phyloP scores from a whole-genome alignment of 2,329 filamentous ascomycete genomes.

The Sodiomyces alkalinus region DNA sequence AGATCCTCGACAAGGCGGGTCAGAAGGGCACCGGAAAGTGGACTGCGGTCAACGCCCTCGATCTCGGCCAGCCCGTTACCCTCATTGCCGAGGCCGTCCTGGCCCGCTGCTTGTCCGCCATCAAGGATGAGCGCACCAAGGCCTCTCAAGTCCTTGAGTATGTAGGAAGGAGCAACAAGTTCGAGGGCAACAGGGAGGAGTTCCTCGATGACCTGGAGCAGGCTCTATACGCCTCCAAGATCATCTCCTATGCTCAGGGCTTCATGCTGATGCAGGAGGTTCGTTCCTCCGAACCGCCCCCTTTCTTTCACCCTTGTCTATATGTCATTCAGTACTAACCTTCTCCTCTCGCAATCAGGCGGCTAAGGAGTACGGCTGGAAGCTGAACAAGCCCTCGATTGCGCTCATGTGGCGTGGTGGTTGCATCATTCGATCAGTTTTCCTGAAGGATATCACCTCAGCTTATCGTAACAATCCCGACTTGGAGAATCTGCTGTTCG shows the following conservation, averaged over 20 bases:
- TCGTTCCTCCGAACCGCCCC: not conserved
- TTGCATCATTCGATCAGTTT: constrained; percentile 99
- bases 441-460: constrained; percentile 98
- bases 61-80: constrained; percentile 96
- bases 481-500: constrained; percentile 95
- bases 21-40: constrained; percentile 99
- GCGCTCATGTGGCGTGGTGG: constrained; percentile 99
- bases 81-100: constrained; percentile 96
- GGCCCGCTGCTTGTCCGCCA: constrained; percentile 78
- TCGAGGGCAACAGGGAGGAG: constrained; percentile 79
- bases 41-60: constrained; percentile 97
- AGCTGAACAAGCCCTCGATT: constrained; percentile 99
- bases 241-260: constrained; percentile 98
- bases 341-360: constrained; percentile 48
- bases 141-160: constrained; percentile 65
- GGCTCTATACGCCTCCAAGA: constrained; percentile 98
- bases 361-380: constrained; percentile 91
- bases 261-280: constrained; percentile 99
- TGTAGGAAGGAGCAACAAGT: constrained; percentile 59
- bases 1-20: constrained; percentile 95
- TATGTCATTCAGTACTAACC: constrained; percentile 10
- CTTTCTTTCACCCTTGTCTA: not conserved
- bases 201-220: constrained; percentile 98
- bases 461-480: constrained; percentile 91
- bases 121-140: constrained; percentile 84